phyloP scores from a whole-genome alignment of 352 stramenopile species.

The Pilasporangium apinafurcum region DNA sequence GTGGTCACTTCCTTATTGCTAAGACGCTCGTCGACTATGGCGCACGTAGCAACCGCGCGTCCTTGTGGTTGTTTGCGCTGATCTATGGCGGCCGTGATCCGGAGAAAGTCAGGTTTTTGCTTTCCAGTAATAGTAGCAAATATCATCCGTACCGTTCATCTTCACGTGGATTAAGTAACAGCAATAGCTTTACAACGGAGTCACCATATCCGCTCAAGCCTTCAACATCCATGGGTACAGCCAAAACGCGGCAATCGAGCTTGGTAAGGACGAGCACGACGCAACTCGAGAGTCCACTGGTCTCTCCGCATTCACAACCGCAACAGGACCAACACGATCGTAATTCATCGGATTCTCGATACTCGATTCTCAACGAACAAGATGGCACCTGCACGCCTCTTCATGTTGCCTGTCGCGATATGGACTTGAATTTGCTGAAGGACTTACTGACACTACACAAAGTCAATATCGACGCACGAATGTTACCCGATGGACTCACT shows the following conservation, averaged over 20 bases:
- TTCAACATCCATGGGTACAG: no score
- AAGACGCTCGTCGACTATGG: constrained; percentile 25
- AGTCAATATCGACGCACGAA: background rate
- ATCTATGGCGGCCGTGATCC: constrained; percentile 8
- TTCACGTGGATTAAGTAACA: no score
- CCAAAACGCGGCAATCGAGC: background rate
- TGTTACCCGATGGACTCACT: constrained; percentile 12
- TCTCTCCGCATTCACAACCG: background rate
- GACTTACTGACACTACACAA: background rate
- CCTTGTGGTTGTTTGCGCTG: constrained; percentile 12
- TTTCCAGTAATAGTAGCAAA: no score
- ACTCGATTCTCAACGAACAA: background rate
- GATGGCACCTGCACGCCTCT: background rate
- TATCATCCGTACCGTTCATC: no score
- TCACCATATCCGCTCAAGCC: no score
- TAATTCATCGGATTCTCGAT: background rate
- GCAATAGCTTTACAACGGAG: no score
- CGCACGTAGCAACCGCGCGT: constrained; percentile 8
- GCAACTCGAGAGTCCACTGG: constrained; percentile 3
- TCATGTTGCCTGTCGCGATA: constrained; percentile 3
- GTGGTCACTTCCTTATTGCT: constrained; percentile 18
- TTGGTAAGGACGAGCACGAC: constrained; percentile 3
- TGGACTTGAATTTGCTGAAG: constrained; percentile 1
- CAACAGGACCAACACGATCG: background rate
- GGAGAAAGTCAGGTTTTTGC: constrained; percentile 26